These are phyloP conservation scores for Xerocomellus chrysenteron DNA, from an alignment of 768 basidiomycete genomes.

Conservation along the genomic window DNA sequence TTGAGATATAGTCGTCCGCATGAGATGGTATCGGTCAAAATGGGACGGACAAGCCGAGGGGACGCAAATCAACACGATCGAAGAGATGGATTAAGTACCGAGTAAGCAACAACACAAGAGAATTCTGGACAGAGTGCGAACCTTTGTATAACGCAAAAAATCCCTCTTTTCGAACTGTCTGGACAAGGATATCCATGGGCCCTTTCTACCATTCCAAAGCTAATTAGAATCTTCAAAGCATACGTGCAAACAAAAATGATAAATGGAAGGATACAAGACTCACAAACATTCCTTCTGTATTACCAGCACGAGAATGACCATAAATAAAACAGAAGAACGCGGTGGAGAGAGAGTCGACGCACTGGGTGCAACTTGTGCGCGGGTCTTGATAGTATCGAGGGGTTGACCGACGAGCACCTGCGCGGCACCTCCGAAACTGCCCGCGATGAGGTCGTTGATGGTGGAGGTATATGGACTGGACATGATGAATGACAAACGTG, in stretches of 20 bases:
- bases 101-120: neutral
- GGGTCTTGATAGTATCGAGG: constrained; percentile 84
- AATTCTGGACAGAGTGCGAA: constrained; percentile 26
- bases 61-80: neutral
- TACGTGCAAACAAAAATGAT: neutral
- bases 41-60: neutral
- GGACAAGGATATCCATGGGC: constrained; percentile 84
- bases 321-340: neutral
- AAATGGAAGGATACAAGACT: constrained; percentile 44
- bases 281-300: constrained; percentile 83
- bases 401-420: constrained; percentile 96
- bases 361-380: constrained; percentile 88
- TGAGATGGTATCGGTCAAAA: neutral
- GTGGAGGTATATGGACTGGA: constrained; percentile 46
- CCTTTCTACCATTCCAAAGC: constrained; percentile 60
- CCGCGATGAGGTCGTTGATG: constrained; percentile 81
- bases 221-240: neutral
- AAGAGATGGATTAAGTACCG: neutral
- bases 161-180: constrained; percentile 85
- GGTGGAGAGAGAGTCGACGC: constrained; percentile 28
- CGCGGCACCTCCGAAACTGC: constrained; percentile 88
- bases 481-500: constrained; percentile 8
- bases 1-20: neutral
- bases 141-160: constrained; percentile 95
- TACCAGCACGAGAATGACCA: constrained; percentile 4